Base-by-base conservation (phyloP, 352 stramenopile genomes). In the Blastocystis sp. region DNA sequence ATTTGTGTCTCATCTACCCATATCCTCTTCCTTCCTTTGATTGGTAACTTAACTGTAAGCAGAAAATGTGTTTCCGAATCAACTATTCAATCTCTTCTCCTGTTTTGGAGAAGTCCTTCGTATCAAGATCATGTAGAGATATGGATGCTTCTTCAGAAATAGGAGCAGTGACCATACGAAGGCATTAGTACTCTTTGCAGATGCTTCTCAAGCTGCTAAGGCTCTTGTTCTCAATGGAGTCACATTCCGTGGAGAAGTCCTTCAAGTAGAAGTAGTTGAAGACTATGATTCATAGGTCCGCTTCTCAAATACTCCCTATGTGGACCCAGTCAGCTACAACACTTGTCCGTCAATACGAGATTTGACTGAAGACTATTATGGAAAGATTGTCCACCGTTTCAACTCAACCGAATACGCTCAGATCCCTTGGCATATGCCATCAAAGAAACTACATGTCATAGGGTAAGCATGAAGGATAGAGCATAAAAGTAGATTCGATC, bases 41-140 rank as follows among this genome's bases (percentile, higher is more conserved):
- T 16, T 80, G 69, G 16, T 16, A 19, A 0, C 69, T 80, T 80
- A 32, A 80, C 69, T 7, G 1, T 58, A 80, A 46, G 43, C 69
- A 24, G 24, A 4, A 14, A 86, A 86, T 37, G n/a, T 86, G n/a
- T 74, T 75, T 54, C 75, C 75, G 14, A 86, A 58, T 52, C 56
- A 86, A 7, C n/a, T 86, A 21, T 86, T 86, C 57, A 86, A 86
- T 35, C 51, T 86, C 21, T 86, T 86, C 75, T 86, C 75, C 6
- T 86, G 75, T 77, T 86, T 86, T 29, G 75, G 75, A 32, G 75
- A 86, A 58, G 75, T 86, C 11, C 52, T 86, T 14, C 57, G 75
- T 32, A 57, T 86, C 9, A 86, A 86, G 27, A 86, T 86, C 19
- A 86, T 86, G 75, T 86, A 29, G n/a, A 11, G 0, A 1, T 74